These are phyloP conservation scores for Solanum neorickii DNA, from an alignment of 257 asterid species.

Conservation along the genomic window DNA sequence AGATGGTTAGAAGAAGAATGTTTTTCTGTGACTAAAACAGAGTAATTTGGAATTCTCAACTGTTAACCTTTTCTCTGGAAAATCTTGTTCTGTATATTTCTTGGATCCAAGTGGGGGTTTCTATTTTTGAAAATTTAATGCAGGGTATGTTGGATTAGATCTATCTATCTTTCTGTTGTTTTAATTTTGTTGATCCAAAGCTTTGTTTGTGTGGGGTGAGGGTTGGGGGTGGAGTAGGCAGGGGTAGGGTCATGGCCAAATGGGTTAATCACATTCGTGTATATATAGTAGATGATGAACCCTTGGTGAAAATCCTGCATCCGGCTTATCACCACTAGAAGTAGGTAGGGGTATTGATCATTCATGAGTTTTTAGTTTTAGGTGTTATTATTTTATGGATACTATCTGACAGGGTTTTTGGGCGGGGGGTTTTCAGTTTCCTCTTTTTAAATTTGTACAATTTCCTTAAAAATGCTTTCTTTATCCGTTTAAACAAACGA, in stretches of 20 bases:
- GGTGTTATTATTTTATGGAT: neutral
- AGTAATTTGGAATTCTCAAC: neutral
- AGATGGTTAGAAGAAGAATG: slow-evolving; percentile 12
- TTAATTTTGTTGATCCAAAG: slow-evolving; percentile 9
- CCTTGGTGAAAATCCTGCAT: neutral
- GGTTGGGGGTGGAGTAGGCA: neutral
- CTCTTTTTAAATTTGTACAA: neutral
- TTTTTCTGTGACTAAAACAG: slow-evolving; percentile 2
- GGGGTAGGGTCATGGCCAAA: neutral
- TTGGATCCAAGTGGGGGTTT: neutral
- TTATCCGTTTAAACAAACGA: neutral
- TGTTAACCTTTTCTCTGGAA: neutral
- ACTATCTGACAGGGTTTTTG: slow-evolving; percentile 13
- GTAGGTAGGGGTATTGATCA: neutral
- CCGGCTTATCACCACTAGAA: neutral
- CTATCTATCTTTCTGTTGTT: slow-evolving; percentile 12
- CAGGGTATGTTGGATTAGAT: slow-evolving; percentile 22
- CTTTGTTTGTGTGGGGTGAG: neutral
- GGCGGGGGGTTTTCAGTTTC: slow-evolving; percentile 3
- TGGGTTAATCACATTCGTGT: neutral
- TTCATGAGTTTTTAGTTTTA: neutral
- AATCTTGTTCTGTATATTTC: neutral
- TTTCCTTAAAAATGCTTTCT: neutral
- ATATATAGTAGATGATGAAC: neutral
- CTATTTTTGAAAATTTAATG: neutral